Conservation (phyloP, 805 yeast species). For the Hanseniaspora lachancei region DNA sequence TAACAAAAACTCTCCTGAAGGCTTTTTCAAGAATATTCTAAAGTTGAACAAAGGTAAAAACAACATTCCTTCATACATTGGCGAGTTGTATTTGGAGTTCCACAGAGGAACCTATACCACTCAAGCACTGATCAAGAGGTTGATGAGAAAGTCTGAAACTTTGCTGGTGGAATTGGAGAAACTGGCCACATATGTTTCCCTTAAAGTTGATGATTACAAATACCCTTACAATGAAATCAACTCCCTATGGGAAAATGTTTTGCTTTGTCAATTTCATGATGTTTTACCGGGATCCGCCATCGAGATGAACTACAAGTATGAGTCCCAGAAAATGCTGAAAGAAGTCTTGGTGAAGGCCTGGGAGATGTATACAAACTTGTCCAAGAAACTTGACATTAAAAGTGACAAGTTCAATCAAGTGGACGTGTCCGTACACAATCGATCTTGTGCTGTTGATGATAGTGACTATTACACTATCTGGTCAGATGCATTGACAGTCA, state of each 20-base stretch:
- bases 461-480: conserved; percentile 37
- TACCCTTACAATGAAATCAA: conserved; percentile 64
- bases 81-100: conserved; percentile 86
- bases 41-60: conserved; percentile 51
- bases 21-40: conserved; percentile 58
- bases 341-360: conserved; percentile 42
- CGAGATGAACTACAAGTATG: conserved; percentile 81
- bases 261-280: conserved; percentile 90
- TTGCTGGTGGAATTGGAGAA: conserved; percentile 76
- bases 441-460: conserved; percentile 17
- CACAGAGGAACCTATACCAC: conserved; percentile 96
- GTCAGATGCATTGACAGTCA: conserved; percentile 50
- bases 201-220: conserved; percentile 35
- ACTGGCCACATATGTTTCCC: conserved; percentile 63
- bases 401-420: conserved; percentile 18
- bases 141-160: conserved; percentile 64
- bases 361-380: conserved; percentile 39
- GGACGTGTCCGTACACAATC: neutral
- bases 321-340: conserved; percentile 66
- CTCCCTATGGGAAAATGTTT: conserved; percentile 73
- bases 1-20: conserved; percentile 40
- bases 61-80: conserved; percentile 73
- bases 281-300: conserved; percentile 96
- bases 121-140: conserved; percentile 73
- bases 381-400: conserved; percentile 30